phyloP scores from a whole-genome alignment of 108 stramenopile species.

The Conticribra weissflogii region DNA sequence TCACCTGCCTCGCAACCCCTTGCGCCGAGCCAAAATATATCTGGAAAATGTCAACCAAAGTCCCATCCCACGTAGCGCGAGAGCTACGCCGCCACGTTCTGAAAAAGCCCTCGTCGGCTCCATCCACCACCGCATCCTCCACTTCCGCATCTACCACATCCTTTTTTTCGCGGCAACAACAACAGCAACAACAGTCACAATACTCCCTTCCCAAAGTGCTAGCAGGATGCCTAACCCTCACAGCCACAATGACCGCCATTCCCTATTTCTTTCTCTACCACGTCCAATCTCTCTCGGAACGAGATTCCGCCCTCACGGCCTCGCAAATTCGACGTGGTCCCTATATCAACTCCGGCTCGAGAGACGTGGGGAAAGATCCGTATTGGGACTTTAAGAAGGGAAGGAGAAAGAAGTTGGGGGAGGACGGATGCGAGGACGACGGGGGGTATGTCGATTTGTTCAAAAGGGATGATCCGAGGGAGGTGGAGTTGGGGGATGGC shows the following conservation, averaged over 20 bases:
- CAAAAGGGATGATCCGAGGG: constrained; percentile 54
- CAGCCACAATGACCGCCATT: constrained; percentile 31
- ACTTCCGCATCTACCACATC: constrained; percentile 5
- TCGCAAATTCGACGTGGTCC: constrained; percentile 77
- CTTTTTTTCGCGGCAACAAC: no score
- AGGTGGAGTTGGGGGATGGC: constrained; percentile 54
- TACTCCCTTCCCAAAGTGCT: constrained; percentile 34
- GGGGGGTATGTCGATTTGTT: constrained; percentile 68
- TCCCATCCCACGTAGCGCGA: constrained; percentile 70
- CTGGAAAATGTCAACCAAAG: constrained; percentile 53
- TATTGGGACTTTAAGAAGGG: constrained; percentile 83
- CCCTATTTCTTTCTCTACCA: constrained; percentile 41
- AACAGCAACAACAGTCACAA: no score
- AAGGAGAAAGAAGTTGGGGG: constrained; percentile 38
- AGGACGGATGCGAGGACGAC: constrained; percentile 57
- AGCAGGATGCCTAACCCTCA: constrained; percentile 46
- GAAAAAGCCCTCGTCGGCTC: constrained; percentile 17
- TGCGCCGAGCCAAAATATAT: no score
- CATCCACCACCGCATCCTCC: constrained; percentile 10
- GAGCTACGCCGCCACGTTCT: constrained; percentile 72
- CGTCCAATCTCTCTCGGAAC: constrained; percentile 40
- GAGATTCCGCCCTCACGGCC: constrained; percentile 62
- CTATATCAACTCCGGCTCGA: constrained; percentile 72
- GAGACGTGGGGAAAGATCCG: constrained; percentile 81
- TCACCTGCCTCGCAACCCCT: no score